Evolutionary conservation across 257 asterid species (phyloP).

Genomic region (Solanum pimpinellifolium): DNA sequence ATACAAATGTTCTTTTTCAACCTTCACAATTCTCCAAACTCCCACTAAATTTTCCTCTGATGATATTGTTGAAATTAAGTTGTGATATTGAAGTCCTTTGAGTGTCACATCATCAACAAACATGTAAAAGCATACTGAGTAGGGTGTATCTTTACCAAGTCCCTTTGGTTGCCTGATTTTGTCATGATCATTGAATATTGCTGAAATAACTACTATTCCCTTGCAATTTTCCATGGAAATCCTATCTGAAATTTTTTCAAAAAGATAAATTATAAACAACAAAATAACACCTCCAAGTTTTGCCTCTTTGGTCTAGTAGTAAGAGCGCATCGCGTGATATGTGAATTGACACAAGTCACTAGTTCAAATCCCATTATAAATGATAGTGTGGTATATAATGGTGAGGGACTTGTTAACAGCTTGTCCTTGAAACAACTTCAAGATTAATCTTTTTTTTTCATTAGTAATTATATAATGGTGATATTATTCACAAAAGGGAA

Average conservation of each 20-base stretch:
- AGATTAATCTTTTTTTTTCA: neutral
- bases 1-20: conserved; percentile 27
- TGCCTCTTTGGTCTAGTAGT: neutral
- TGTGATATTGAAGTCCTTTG: conserved; percentile 32
- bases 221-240: conserved; percentile 52
- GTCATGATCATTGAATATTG: conserved; percentile 79
- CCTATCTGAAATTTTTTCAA: conserved; percentile 29
- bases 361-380: neutral
- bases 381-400: neutral
- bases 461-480: neutral
- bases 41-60: conserved; percentile 43
- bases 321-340: neutral
- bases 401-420: neutral
- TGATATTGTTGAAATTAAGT: conserved; percentile 21
- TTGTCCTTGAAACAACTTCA: neutral
- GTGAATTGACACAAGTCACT: neutral
- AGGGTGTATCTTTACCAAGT: conserved; percentile 52
- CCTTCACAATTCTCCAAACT: conserved; percentile 71
- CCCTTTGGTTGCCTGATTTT: conserved; percentile 93
- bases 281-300: neutral
- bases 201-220: conserved; percentile 75
- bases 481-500: neutral
- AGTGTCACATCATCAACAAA: conserved; percentile 73
- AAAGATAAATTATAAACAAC: neutral
- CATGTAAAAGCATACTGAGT: conserved; percentile 66